Percentiles rank a stretch among this genome's conserved stretches.
phyloP scores from a whole-genome alignment of 2,329 filamentous ascomycete species.

The Fusarium armeniacum region DNA sequence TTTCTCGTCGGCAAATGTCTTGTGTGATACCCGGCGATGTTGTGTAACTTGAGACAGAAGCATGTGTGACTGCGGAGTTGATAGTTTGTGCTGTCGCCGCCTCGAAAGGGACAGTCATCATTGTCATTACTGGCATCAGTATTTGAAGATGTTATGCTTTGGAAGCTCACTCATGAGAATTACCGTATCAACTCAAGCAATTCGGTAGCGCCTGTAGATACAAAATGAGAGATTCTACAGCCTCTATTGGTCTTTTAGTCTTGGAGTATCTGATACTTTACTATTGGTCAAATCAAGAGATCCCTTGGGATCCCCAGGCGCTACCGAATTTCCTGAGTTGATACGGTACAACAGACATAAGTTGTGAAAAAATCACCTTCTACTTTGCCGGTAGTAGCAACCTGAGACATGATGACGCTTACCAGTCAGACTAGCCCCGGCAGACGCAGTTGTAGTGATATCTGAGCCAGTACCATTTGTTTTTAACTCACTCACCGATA shows the following conservation, averaged over 20 bases:
- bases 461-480: neutral
- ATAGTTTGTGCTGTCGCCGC: no score
- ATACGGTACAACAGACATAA: neutral
- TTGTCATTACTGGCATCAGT: neutral
- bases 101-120: no score
- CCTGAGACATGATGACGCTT: neutral
- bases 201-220: no score
- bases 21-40: neutral
- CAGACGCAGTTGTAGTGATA: neutral
- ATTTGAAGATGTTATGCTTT: fast-evolving
- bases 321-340: no score
- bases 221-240: no score
- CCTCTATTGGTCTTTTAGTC: no score
- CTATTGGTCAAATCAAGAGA: no score
- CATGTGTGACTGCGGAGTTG: no score
- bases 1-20: neutral
- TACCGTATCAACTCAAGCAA: no score
- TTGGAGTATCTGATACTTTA: no score
- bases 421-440: neutral
- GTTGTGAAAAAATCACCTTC: neutral
- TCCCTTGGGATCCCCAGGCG: no score
- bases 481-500: neutral
- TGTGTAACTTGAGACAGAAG: neutral
- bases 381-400: neutral
- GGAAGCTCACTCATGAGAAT: neutral